Evolutionary conservation across 108 stramenopile genomes (phyloP), one percentile per base, ranked within the genome.

Genomic region (Cylindrotheca closterium): DNA sequence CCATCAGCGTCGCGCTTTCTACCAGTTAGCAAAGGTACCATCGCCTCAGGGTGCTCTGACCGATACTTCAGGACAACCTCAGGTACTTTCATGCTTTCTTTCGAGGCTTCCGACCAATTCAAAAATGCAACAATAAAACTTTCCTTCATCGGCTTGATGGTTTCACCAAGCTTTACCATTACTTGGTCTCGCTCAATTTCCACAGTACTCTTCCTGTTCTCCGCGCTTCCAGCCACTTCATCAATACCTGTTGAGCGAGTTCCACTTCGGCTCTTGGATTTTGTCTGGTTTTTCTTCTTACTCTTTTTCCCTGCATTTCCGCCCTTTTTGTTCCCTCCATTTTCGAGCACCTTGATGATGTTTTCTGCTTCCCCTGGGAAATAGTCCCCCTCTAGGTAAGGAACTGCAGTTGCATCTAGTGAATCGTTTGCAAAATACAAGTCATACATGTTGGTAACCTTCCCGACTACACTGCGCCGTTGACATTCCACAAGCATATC

Each of bases 301-400:
- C 72, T 93, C 74, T 90, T 90, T 53, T 87, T 85, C 26, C 75
- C 82, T 2, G 63, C 69, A 42, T 30, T 63, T 30, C 79, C 77
- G 34, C 61, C 60, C 60, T 87, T 87, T 27, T 83, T 88, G 8
- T 82, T 74, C 27, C 75, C 70, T n/a, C 86, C 93, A 42, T 92
- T 92, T 70, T 87, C 85, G n/a, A 96, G 72, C 62, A 82, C 83
- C 65, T 97, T 96, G 68, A 98, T 98, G 50, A 98, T 94, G 65
- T 96, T 96, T 74, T 99, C 98, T 21, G 93, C 97, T 69, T 98
- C 98, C 10, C 96, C 97, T 22, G 94, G 93, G 78, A 98, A 99
- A 70, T 99, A 99, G 75, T 98, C 97, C 45, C 98, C 98, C 53
- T 99, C 98, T 3, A 98, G 84, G 59, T 99, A 98, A 12, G 98